phyloP scores from a whole-genome alignment of 805 yeast genomes.

The Starmera amethionina region DNA sequence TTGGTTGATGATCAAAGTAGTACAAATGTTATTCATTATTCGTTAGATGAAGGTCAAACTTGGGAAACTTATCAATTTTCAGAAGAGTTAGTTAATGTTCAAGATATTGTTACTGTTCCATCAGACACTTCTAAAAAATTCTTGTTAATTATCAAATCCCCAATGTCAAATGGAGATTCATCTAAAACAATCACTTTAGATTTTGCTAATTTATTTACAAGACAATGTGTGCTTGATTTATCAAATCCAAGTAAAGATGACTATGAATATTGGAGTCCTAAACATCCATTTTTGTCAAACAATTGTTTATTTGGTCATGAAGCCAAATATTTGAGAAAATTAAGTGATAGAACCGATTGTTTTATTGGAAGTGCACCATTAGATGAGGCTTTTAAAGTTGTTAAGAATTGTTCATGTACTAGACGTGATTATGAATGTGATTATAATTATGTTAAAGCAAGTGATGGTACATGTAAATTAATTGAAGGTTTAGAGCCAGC shows the following conservation, averaged over 20 bases:
- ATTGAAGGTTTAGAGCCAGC: constrained; percentile 60
- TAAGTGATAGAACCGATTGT: constrained; percentile 47
- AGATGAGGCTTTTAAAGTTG: constrained; percentile 41
- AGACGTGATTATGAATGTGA: constrained; percentile 93
- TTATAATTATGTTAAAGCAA: constrained; percentile 59
- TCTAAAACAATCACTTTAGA: constrained; percentile 44
- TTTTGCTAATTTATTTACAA: constrained; percentile 37
- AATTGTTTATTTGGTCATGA: constrained; percentile 71
- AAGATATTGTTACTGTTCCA: constrained; percentile 83
- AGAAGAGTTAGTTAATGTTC: constrained; percentile 42
- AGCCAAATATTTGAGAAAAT: constrained; percentile 45
- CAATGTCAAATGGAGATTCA: constrained; percentile 31
- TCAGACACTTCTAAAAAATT: constrained; percentile 78
- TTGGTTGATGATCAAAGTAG: constrained; percentile 47
- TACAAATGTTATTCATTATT: constrained; percentile 52
- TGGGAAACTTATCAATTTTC: constrained; percentile 65
- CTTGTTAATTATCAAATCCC: constrained; percentile 44
- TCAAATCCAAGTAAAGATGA: constrained; percentile 39
- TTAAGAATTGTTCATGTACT: constrained; percentile 71
- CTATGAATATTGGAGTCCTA: constrained; percentile 55
- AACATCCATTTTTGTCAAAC: constrained; percentile 37
- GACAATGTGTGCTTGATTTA: constrained; percentile 46
- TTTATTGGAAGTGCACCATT: constrained; percentile 52
- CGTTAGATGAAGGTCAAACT: constrained; percentile 68
- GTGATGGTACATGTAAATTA: constrained; percentile 79